A percentile compares a stretch with the other conserved stretches of the same genome.
Evolutionary conservation across 805 yeast species (phyloP).

Genomic region (Barnettozyma sp.): DNA sequence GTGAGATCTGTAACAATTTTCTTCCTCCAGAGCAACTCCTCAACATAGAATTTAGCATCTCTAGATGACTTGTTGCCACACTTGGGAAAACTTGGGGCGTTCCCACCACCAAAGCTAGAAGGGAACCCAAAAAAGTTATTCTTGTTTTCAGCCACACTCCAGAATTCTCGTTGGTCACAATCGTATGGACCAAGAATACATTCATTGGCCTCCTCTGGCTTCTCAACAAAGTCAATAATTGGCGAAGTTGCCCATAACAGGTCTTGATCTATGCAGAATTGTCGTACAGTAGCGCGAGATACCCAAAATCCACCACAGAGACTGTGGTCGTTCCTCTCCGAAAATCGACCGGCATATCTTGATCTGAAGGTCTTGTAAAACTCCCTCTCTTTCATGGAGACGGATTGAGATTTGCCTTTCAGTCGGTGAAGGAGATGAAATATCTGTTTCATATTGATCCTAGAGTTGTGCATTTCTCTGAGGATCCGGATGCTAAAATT

Average conservation of each 20-base stretch:
- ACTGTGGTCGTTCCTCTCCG: conserved; percentile 19
- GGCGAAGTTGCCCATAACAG: conserved; percentile 11
- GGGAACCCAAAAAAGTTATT: conserved; percentile 19
- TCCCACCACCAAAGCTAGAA: conserved; percentile 15
- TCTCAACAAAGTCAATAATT: conserved; percentile 13
- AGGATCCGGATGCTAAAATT: conserved; percentile 21
- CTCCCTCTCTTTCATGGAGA: conserved; percentile 11
- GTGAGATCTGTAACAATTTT: conserved; percentile 9
- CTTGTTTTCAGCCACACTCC: conserved; percentile 13
- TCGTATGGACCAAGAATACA: conserved; percentile 11
- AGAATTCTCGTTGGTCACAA: conserved; percentile 7
- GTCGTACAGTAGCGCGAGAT: conserved; percentile 10
- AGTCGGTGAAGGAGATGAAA: conserved; percentile 17
- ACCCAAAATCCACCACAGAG: conserved; percentile 28
- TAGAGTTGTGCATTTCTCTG: conserved; percentile 15
- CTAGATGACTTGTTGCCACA: background rate
- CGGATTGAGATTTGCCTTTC: conserved; percentile 10
- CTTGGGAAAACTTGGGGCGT: conserved; percentile 14
- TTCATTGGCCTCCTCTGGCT: conserved; percentile 12
- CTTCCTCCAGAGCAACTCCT: conserved; percentile 6
- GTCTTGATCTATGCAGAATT: conserved; percentile 18
- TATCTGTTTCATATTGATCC: conserved; percentile 22
- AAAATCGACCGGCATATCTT: conserved; percentile 3
- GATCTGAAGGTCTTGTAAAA: conserved; percentile 12
- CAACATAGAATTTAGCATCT: background rate